Evolutionary conservation across 1,284 basidiomycete genomes (phyloP).

Genomic region (Leccinum pseudoinsigne): DNA sequence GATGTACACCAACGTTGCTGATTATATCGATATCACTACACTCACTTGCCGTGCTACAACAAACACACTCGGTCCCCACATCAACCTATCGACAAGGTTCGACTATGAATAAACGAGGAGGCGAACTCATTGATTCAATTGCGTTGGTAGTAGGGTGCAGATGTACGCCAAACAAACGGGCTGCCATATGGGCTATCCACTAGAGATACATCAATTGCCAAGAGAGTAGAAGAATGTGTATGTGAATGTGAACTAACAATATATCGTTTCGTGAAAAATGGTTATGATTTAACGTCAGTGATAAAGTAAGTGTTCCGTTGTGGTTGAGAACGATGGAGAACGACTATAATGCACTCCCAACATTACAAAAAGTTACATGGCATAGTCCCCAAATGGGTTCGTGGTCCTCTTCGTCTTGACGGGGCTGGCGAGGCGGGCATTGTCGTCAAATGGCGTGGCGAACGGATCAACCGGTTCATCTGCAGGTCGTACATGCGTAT

Average conservation of each 20-base stretch:
- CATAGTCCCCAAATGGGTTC: conserved; percentile 34
- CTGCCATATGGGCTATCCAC: conserved; percentile 7
- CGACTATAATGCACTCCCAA: not conserved
- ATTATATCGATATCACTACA: not conserved
- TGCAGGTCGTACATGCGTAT: conserved; percentile 43
- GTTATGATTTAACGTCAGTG: conserved; percentile 8
- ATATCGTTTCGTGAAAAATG: conserved; percentile 10
- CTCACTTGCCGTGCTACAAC: not conserved
- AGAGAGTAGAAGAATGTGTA: not conserved
- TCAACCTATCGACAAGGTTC: too few species aligned
- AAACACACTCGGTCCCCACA: not conserved
- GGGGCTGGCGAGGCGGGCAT: conserved; percentile 38
- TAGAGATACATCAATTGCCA: conserved; percentile 28
- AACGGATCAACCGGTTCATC: conserved; percentile 52
- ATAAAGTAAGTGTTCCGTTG: conserved; percentile 17
- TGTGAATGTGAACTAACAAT: conserved; percentile 14
- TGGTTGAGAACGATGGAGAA: not conserved
- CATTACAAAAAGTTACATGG: conserved; percentile 20
- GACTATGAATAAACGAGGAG: too few species aligned
- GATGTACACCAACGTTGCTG: not conserved
- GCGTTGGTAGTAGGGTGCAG: not conserved
- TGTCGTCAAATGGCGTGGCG: conserved; percentile 77
- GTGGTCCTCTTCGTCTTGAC: conserved; percentile 22
- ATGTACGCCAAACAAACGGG: conserved; percentile 1
- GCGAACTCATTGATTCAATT: not conserved